Base-by-base conservation (phyloP, 345 rosid species). In the Pelargonium nanum region DNA sequence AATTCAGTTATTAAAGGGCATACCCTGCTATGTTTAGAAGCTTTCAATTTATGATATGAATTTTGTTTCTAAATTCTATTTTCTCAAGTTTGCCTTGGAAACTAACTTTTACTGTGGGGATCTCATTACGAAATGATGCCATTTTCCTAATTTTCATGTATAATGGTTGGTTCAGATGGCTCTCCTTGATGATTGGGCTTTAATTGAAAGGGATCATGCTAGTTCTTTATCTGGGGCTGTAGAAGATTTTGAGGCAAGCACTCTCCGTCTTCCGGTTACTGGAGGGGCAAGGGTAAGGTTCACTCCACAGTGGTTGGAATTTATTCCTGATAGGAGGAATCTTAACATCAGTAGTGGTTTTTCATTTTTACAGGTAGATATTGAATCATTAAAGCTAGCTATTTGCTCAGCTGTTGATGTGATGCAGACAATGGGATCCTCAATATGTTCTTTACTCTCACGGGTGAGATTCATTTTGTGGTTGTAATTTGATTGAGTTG, bases 181-280 rank as follows among this genome's bases (percentile, higher is more conserved):
- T 52, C 62, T 70, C 79, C 92, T 94, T 51, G 86, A 88, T 61
- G 86, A 85, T 61, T 94, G 99, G 97, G 89, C 84, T 53, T 75
- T 72, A 61, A 82, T 88, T 65, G 96, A 90, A 79, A 81, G 77
- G 71, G 93, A 90, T 59, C 95, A 94, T 70, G 59, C 75, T 55
- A 68, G 73, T 70, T 87, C 95, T 62, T 74, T 94, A 84, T 74
- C 81, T 61, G 91, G 91, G 61, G 87, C 87, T 57, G 79, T 82
- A 57, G 84, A 89, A 72, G 97, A 89, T 85, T 74, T 94, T 64
- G 85, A 90, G 78, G 95, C 97, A 1, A 83, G 83, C 75, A 94
- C 99, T 59, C 84, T 85, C 58, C 95, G 91, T 53, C 78, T 94
- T 73, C 99, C 99, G n/a, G 69, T 87, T 13, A 83, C 85, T 28